Evolutionary conservation across 257 asterid genomes (phyloP), one percentile per base, ranked within the genome.

Genomic region (Cordia subcordata): DNA sequence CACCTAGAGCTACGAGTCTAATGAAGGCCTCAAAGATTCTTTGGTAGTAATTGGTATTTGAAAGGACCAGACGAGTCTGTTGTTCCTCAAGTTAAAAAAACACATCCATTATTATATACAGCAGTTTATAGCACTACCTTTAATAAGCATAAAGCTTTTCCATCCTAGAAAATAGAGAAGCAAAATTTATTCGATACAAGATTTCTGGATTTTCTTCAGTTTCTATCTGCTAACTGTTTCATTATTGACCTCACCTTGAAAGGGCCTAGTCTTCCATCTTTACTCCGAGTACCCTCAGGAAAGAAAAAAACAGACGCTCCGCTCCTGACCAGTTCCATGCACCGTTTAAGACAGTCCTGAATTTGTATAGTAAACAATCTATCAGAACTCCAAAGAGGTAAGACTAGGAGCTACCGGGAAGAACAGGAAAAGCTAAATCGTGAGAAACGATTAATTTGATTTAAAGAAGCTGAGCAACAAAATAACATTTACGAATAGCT

Each of bases 281-380:
- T 86, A 76, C 94, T 84, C 47, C 97, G 84, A 72, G 99, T 93
- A 40, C 99, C 99, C 77, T 93, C 99, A 0, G 99, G 96, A 69
- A 93, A 93, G 90, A 93, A 84, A 74, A 85, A 86, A 47, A 93
- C 83, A 11, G 99, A 93, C 57, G 96, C 96, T 63, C 99, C 99
- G 77, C 88, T 84, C 74, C 79, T 89, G 69, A 89, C 57, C 70
- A 93, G 78, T 33, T 82, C 76, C 59, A 85, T 84, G 82, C 99
- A 93, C 60, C 80, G 82, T 75, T 80, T 93, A 53, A 93, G 80
- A 75, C 99, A 93, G 39, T 88, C 99, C 99, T 93, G 58, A 72
- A 71, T 38, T 55, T 44, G 39, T 44, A 59, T 56, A 55, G 49
- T 13, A 47, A 37, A 70, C 53, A 19, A 49, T 38, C 55, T 56